Evolutionary conservation across 129 eudicot species (phyloP).

Genomic region (Erigeron canadensis): DNA sequence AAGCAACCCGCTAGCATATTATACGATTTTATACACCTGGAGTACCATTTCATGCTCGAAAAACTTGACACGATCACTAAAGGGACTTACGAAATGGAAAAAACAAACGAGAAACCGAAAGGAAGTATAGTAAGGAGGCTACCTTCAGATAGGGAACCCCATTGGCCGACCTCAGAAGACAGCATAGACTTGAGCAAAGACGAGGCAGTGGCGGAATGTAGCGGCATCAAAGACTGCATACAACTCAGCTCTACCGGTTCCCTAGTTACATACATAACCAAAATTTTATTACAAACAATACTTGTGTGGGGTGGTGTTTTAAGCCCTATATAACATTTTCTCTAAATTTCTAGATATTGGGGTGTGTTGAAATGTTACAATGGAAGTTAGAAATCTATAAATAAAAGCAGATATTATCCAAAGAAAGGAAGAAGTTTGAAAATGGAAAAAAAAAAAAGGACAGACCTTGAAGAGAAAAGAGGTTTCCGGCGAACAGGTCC

Average conservation of each 20-base stretch:
- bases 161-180: slow-evolving; percentile 18
- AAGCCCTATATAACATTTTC: too few relatives aligned
- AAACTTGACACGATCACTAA: neutral
- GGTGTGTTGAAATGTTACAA: too few relatives aligned
- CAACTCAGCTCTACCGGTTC: slow-evolving; percentile 19
- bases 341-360: too few relatives aligned
- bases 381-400: too few relatives aligned
- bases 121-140: neutral
- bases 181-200: slow-evolving; percentile 17
- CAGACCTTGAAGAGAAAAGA: neutral
- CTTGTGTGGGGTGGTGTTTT: neutral
- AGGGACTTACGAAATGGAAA: neutral
- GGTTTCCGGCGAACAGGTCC: slow-evolving; percentile 4
- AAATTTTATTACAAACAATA: neutral
- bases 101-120: neutral
- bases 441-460: neutral
- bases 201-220: slow-evolving; percentile 10
- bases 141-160: slow-evolving; percentile 18
- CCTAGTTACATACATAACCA: neutral
- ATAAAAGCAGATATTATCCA: too few relatives aligned
- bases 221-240: slow-evolving; percentile 17
- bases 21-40: neutral
- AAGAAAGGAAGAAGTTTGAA: neutral
- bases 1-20: neutral
- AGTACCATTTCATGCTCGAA: neutral